Evolutionary conservation across 1,284 basidiomycete genomes (phyloP).

Genomic region (Hemileia vastatrix): DNA sequence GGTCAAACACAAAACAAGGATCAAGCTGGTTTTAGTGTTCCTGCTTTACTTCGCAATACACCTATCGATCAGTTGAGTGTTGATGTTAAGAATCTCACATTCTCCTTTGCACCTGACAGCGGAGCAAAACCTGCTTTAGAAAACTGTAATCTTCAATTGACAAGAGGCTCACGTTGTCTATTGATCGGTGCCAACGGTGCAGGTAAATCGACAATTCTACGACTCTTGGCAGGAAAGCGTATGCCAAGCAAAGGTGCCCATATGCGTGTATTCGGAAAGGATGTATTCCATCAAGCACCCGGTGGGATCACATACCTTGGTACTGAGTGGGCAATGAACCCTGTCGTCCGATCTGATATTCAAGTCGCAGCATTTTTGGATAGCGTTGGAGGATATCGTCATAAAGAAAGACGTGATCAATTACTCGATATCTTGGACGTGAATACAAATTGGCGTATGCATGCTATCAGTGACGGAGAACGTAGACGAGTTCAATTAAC

Average conservation of each 20-base stretch:
- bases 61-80: too few relatives aligned
- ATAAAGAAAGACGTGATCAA: conserved; percentile 75
- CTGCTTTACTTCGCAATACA: too few relatives aligned
- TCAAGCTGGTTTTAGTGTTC: too few relatives aligned
- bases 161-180: conserved; percentile 66
- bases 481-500: conserved; percentile 85
- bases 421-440: conserved; percentile 88
- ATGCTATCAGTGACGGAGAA: conserved; percentile 90
- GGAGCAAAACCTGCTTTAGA: conserved; percentile 51
- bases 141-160: conserved; percentile 59
- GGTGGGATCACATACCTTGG: conserved; percentile 37
- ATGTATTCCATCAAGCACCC: conserved; percentile 64
- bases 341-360: conserved; percentile 89
- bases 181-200: conserved; percentile 78
- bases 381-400: conserved; percentile 87
- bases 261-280: conserved; percentile 63
- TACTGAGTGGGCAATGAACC: conserved; percentile 74
- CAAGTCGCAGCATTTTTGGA: conserved; percentile 80
- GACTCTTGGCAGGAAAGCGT: conserved; percentile 86
- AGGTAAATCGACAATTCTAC: conserved; percentile 89
- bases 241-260: conserved; percentile 54
- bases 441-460: conserved; percentile 83
- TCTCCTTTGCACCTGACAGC: too few relatives aligned
- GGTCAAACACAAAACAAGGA: too few relatives aligned
- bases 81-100: too few relatives aligned